Percentiles rank a stretch among this genome's conserved stretches.
phyloP scores from a whole-genome alignment of 805 yeast genomes.

The Candida ortonii region DNA sequence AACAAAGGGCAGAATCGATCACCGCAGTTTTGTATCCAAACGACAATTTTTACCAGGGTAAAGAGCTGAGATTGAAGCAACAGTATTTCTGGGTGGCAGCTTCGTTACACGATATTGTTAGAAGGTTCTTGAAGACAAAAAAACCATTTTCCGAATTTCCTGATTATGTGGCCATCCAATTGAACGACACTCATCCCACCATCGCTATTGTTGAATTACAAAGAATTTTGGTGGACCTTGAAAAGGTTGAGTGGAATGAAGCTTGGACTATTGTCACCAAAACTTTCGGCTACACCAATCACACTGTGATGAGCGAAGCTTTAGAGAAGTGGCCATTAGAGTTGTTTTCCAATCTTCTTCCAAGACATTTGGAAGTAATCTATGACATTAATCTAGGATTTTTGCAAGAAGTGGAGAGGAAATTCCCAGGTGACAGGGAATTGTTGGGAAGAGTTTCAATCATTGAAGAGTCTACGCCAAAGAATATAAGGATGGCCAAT shows the following conservation, averaged over 20 bases:
- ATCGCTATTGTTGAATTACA: conserved; percentile 86
- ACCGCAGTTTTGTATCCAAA: conserved; percentile 93
- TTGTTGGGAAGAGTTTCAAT: conserved; percentile 71
- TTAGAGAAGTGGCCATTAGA: conserved; percentile 94
- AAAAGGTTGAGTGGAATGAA: conserved; percentile 72
- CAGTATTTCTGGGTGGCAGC: conserved; percentile 98
- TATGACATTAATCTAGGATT: conserved; percentile 81
- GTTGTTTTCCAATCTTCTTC: conserved; percentile 71
- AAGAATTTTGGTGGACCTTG: conserved; percentile 80
- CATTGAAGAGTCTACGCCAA: conserved; percentile 77
- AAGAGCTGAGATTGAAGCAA: conserved; percentile 88
- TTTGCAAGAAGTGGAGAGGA: conserved; percentile 68
- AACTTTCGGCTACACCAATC: conserved; percentile 91
- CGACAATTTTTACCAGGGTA: conserved; percentile 88
- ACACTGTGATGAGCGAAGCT: conserved; percentile 93
- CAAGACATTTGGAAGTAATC: conserved; percentile 88
- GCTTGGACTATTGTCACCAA: conserved; percentile 83
- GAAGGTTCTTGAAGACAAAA: conserved; percentile 79
- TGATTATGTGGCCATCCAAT: conserved; percentile 84
- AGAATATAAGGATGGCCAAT: conserved; percentile 88
- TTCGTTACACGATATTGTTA: conserved; percentile 82
- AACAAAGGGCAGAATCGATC: conserved; percentile 87
- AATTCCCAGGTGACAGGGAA: conserved; percentile 72
- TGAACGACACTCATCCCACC: conserved; percentile 94
- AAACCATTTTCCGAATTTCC: conserved; percentile 81